phyloP scores from a whole-genome alignment of 2,329 filamentous ascomycete genomes.

The Nothopassalora personata region DNA sequence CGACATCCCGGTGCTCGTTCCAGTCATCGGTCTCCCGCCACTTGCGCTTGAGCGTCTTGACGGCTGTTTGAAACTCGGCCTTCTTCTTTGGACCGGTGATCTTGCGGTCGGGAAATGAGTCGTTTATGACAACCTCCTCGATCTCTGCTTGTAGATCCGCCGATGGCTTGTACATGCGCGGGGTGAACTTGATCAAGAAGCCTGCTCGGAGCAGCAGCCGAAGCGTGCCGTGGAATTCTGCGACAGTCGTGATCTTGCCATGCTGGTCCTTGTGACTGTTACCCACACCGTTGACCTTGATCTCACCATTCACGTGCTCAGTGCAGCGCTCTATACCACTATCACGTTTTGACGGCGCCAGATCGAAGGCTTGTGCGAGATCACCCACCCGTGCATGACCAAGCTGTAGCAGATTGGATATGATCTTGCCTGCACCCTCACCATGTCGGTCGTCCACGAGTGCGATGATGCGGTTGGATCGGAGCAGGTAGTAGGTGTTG shows the following conservation, averaged over 20 bases:
- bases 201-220: slow-evolving; percentile 56
- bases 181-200: slow-evolving; percentile 59
- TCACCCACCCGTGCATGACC: slow-evolving; percentile 72
- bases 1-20: slow-evolving; percentile 25
- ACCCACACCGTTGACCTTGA: slow-evolving; percentile 13
- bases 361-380: slow-evolving; percentile 58
- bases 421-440: slow-evolving; percentile 64
- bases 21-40: slow-evolving; percentile 40
- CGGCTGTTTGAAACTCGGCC: slow-evolving; percentile 54
- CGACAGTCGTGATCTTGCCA: slow-evolving; percentile 33
- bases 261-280: slow-evolving; percentile 9
- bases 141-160: slow-evolving; percentile 54
- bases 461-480: slow-evolving; percentile 74
- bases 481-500: slow-evolving; percentile 74
- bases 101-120: slow-evolving; percentile 47
- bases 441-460: slow-evolving; percentile 71
- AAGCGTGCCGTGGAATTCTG: slow-evolving; percentile 42
- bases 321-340: slow-evolving; percentile 23
- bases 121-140: slow-evolving; percentile 51
- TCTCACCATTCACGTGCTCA: slow-evolving; percentile 20
- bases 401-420: slow-evolving; percentile 68
- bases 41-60: slow-evolving; percentile 53
- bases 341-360: slow-evolving; percentile 30
- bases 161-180: slow-evolving; percentile 47
- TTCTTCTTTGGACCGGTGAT: slow-evolving; percentile 63